Percentiles rank a stretch among this genome's conserved stretches.
phyloP scores from a whole-genome alignment of 768 basidiomycete species.

The Lactarius tabidus region DNA sequence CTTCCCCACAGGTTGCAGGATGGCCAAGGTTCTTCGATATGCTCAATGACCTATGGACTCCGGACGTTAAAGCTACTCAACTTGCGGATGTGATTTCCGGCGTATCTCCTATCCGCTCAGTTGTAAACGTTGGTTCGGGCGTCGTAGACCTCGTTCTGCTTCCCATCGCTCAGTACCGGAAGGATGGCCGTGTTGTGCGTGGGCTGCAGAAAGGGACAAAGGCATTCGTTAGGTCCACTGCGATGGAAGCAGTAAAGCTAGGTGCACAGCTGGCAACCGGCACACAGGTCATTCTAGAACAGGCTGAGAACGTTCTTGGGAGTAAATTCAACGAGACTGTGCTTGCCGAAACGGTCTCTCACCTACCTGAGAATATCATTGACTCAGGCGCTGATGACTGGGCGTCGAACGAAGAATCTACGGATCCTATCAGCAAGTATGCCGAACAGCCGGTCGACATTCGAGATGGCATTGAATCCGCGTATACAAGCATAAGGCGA shows the following conservation, averaged over 20 bases:
- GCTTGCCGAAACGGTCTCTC: slow-evolving; percentile 60
- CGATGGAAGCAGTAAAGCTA: slow-evolving; percentile 91
- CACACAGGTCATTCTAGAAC: slow-evolving; percentile 95
- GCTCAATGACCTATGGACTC: slow-evolving; percentile 98
- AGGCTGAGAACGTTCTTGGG: slow-evolving; percentile 87
- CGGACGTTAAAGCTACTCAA: slow-evolving; percentile 98
- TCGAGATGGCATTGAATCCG: slow-evolving; percentile 82
- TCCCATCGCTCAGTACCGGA: slow-evolving; percentile 96
- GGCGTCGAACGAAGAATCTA: slow-evolving; percentile 43
- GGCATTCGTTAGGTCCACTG: slow-evolving; percentile 90
- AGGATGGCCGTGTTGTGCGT: slow-evolving; percentile 87
- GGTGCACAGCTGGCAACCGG: slow-evolving; percentile 94
- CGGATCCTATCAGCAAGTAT: slow-evolving; percentile 77
- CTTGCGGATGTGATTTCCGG: slow-evolving; percentile 96
- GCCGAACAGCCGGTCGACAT: slow-evolving; percentile 86
- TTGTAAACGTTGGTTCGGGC: slow-evolving; percentile 96
- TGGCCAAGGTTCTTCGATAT: slow-evolving; percentile 86
- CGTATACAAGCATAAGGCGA: slow-evolving; percentile 82
- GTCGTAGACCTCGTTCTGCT: slow-evolving; percentile 93
- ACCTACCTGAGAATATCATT: slow-evolving; percentile 29
- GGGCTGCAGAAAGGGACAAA: slow-evolving; percentile 94
- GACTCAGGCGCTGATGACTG: slow-evolving; percentile 32
- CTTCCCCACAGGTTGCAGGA: slow-evolving; percentile 69
- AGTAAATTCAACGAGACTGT: slow-evolving; percentile 65
- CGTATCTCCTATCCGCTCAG: slow-evolving; percentile 90